These are phyloP conservation scores for Aureobasidium uvarum DNA, from an alignment of 2,329 filamentous ascomycete genomes.

Conservation along the genomic window DNA sequence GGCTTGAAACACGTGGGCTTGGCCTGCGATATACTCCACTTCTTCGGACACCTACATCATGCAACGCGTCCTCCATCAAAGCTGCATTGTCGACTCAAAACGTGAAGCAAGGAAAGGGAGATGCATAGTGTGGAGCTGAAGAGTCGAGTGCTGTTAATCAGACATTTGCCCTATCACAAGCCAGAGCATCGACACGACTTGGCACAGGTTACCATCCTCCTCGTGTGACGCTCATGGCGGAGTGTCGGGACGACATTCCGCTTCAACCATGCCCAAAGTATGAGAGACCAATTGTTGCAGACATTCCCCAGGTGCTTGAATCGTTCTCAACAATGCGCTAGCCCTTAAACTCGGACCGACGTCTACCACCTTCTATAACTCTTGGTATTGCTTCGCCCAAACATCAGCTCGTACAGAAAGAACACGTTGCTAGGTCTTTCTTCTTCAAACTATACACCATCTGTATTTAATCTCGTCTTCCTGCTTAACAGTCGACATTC, in stretches of 20 bases:
- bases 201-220: neutral
- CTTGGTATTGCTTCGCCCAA: constrained; percentile 8
- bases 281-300: neutral
- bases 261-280: neutral
- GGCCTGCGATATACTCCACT: constrained; percentile 4
- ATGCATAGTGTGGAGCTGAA: neutral
- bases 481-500: neutral
- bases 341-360: constrained; percentile 13
- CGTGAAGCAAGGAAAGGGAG: neutral
- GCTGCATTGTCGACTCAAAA: neutral
- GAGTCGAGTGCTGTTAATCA: neutral
- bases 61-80: neutral
- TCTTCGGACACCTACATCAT: constrained; percentile 10
- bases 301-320: neutral
- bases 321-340: neutral
- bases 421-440: constrained; percentile 7
- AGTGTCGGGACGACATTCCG: neutral
- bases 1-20: constrained; percentile 17
- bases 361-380: neutral
- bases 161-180: neutral
- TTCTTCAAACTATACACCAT: neutral
- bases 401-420: neutral
- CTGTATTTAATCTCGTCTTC: too few species aligned
- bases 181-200: neutral
- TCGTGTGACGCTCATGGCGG: neutral